phyloP scores from a whole-genome alignment of 805 yeast genomes.

The Hyphopichia homilentoma region DNA sequence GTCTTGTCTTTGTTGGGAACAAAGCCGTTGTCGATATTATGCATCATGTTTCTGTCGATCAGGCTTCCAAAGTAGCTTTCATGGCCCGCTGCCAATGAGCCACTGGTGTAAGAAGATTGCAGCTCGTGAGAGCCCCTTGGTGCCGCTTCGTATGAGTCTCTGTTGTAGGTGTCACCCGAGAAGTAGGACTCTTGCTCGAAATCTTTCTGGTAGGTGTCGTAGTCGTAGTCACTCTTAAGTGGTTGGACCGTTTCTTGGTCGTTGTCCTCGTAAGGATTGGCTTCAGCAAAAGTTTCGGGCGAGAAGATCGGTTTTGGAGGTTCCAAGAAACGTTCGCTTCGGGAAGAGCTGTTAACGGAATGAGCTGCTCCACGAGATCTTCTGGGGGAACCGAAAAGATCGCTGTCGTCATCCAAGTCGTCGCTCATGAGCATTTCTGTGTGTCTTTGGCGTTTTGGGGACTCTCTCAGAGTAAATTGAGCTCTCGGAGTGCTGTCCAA shows the following conservation, averaged over 20 bases:
- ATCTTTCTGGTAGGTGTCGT: conserved; percentile 34
- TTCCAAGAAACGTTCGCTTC: conserved; percentile 51
- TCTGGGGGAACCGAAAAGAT: conserved; percentile 33
- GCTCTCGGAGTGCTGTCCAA: conserved; percentile 53
- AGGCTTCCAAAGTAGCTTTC: conserved; percentile 42
- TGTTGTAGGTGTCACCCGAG: conserved; percentile 18
- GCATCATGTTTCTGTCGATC: conserved; percentile 46
- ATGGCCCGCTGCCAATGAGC: conserved; percentile 13
- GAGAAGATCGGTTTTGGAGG: conserved; percentile 67
- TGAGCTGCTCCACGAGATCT: conserved; percentile 19
- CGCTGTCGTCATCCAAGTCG: conserved; percentile 17
- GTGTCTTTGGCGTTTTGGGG: conserved; percentile 58
- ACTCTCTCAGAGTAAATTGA: conserved; percentile 62
- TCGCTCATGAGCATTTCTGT: conserved; percentile 46
- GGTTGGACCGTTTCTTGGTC: conserved; percentile 31
- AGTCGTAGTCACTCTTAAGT: conserved; percentile 35
- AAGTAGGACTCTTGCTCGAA: conserved; percentile 28
- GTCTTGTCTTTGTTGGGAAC: conserved; percentile 67
- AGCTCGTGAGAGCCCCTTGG: neutral
- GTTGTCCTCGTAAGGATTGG: conserved; percentile 33
- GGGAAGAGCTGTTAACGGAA: conserved; percentile 28
- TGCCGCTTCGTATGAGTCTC: conserved; percentile 1
- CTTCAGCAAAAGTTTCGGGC: conserved; percentile 61
- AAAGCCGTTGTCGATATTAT: conserved; percentile 35
- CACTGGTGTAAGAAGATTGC: conserved; percentile 19